Base-by-base conservation (phyloP, 78 protist genomes). In the Dictyostelium capitatum region DNA sequence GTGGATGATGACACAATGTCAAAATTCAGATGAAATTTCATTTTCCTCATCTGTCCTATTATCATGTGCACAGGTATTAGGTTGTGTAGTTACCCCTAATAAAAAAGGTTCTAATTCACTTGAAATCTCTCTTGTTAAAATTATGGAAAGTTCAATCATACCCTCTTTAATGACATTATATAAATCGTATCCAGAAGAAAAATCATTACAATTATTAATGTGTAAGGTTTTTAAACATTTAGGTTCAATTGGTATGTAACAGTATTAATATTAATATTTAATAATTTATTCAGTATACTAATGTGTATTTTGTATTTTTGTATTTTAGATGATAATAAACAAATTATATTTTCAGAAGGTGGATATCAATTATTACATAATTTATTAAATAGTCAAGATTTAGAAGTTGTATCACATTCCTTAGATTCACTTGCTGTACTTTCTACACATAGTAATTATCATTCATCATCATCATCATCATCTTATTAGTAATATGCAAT, bases 21-120 rank as follows among this genome's bases (percentile, higher is more conserved):
- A 12, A 14, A 37, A 37, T 37, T 75, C 82, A 5, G 92, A 85
- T 17, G 43, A 37, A 37, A 37, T 37, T 37, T 65, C 20, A 20
- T 87, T 87, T 25, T 43, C 83, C 14, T 57, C 92, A 7, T 17
- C 51, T 1, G 54, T 87, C 6, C 20, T 74, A 43, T 32, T 87
- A 20, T 87, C 92, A 19, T 87, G 92, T 64, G 92, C 92, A n/a
- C 92, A 87, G 15, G 83, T 87, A 9, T 12, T 87, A 0, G 83
- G 92, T 30, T 77, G 64, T 4, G 69, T 87, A 19, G 92, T 87
- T 0, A 65, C 92, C 20, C 84, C 92, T 37, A 37, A 37, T 37
- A 87, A 64, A 32, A 74, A 77, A 14, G 46, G 84, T 6, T 67
- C 25, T 0, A 32, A 51, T 30, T 12, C 73, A 43, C 56, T 84